Percentiles rank a stretch among this genome's conserved stretches.
phyloP scores from a whole-genome alignment of 2,329 filamentous ascomycete species.

The Fusarium paranaense region DNA sequence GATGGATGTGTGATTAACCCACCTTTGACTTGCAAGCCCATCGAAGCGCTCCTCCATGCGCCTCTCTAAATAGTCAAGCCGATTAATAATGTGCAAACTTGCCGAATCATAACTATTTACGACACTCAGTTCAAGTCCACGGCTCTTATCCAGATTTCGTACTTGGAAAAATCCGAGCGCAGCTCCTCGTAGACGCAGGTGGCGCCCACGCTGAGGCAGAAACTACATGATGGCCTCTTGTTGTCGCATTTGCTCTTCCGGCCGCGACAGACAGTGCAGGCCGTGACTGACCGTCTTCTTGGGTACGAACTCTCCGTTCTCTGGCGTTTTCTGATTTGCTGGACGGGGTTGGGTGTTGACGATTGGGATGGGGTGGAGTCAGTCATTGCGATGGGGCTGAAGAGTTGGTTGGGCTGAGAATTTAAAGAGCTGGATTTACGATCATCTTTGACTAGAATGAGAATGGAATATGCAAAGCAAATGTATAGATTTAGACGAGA shows the following conservation, averaged over 20 bases:
- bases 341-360: neutral
- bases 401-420: neutral
- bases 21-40: neutral
- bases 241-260: slow-evolving; percentile 1
- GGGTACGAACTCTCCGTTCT: neutral
- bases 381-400: neutral
- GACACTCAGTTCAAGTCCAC: neutral
- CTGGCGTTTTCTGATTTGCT: neutral
- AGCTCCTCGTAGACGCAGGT: neutral
- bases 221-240: slow-evolving; percentile 4
- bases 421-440: neutral
- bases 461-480: neutral
- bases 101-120: neutral
- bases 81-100: neutral
- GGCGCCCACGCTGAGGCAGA: neutral
- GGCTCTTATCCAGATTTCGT: neutral
- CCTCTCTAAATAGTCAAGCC: neutral
- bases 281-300: neutral
- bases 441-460: neutral
- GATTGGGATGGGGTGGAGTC: neutral
- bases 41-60: neutral
- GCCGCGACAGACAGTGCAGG: neutral
- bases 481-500: neutral
- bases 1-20: neutral
- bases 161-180: neutral